Conservation (phyloP, 176 grass and related monocot species). For the Zea luxurians region DNA sequence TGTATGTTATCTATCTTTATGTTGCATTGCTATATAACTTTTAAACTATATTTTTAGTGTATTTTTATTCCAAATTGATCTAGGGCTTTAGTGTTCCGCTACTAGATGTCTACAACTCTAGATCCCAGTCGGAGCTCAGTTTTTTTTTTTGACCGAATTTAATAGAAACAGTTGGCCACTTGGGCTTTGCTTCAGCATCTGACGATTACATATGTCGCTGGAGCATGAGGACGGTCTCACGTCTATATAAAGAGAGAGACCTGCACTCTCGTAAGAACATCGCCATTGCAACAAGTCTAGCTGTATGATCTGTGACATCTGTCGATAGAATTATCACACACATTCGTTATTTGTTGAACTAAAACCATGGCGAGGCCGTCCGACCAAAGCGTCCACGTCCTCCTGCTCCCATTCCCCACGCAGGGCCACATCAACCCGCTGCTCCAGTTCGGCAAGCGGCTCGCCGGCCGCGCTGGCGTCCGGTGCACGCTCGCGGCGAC, state of each 20-base stretch:
- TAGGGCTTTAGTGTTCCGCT: too few species aligned
- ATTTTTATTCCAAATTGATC: too few species aligned
- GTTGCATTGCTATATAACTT: too few species aligned
- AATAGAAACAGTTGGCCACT: background rate
- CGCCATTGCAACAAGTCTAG: background rate
- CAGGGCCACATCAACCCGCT: conserved; percentile 42
- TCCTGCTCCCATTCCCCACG: conserved; percentile 25
- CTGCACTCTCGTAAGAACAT: background rate
- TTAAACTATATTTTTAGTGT: too few species aligned
- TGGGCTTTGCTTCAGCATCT: conserved; percentile 24
- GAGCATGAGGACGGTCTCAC: background rate
- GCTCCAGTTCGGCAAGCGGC: conserved; percentile 35
- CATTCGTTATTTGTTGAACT: background rate
- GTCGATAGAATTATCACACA: background rate
- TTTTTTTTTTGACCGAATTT: background rate
- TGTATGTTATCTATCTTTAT: too few species aligned
- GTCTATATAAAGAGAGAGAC: background rate
- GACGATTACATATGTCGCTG: too few species aligned
- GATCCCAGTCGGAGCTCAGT: background rate
- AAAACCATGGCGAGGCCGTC: background rate
- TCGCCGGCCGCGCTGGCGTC: background rate
- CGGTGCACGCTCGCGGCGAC: conserved; percentile 50
- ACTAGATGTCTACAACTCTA: too few species aligned
- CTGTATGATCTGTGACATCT: background rate
- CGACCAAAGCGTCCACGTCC: conserved; percentile 33